Base-by-base conservation (phyloP, 306 rosid genomes). In the Rubus parviflorus region DNA sequence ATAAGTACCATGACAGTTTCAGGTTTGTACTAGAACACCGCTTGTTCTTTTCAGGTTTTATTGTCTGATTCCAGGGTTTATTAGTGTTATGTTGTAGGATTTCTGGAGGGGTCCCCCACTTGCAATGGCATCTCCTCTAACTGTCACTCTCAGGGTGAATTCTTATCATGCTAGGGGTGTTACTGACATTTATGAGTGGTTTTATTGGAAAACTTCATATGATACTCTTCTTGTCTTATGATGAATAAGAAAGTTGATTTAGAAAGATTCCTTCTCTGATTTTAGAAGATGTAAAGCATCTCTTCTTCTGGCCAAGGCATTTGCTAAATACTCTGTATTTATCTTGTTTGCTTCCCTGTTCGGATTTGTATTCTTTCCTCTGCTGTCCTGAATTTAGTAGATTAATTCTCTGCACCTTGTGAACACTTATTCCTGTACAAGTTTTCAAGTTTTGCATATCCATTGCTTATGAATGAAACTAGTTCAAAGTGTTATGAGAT, bases 41-140 rank as follows among this genome's bases (percentile, higher is more conserved):
- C 1, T 19, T 20, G 6, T 40, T 40, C 30, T 22, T 73, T 73
- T 58, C 68, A 43, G 68, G 25, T 42, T 58, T 73, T 2, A 73
- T 42, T 41, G 61, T 56, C 67, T 73, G 67, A 73, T 56, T 56
- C 51, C 25, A 40, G 41, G 15, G 20, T 54, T 20, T 43, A 38
- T 54, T 40, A 20, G 38, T 54, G 37, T 4, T 40, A 54, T 72
- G 65, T 54, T 40, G 53, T 7, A 54, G 66, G 52, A 54, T 56
- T 72, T 72, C 40, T 72, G 77, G 40, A 47, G 20, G 63, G 77
- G 65, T 57, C 77, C 54, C 66, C 77, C 42, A 57, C 53, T 42
- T 58, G 45, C 69, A 58, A 45, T 58, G 77, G 69, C 45, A 9
- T 10, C 57, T 58, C 19, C 77, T 74, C 12, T 45, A 74, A 61